phyloP scores from a whole-genome alignment of 2,329 filamentous ascomycete genomes.

The Hypomyces perniciosus region DNA sequence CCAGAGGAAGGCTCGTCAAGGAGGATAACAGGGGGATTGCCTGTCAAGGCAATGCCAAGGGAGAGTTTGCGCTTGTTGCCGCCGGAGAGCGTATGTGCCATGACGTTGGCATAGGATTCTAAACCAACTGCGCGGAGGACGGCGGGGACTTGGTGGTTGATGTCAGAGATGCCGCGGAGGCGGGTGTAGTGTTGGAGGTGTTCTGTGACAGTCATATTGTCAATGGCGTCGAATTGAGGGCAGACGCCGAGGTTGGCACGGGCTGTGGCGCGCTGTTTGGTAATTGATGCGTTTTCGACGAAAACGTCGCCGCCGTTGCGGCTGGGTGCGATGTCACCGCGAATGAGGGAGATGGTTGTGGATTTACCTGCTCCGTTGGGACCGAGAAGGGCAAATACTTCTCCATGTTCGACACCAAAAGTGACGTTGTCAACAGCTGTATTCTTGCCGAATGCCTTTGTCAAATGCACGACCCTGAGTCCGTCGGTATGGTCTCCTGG shows the following conservation, averaged over 20 bases:
- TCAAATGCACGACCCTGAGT: conserved; percentile 61
- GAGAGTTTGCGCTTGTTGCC: conserved; percentile 73
- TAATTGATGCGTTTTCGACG: conserved; percentile 61
- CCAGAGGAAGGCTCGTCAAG: conserved; percentile 70
- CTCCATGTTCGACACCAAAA: conserved; percentile 60
- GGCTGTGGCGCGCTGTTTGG: conserved; percentile 55
- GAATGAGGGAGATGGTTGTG: conserved; percentile 64
- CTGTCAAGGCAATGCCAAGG: conserved; percentile 68
- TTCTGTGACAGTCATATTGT: conserved; percentile 67
- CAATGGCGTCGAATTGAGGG: conserved; percentile 67
- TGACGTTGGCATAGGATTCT: conserved; percentile 51
- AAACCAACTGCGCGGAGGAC: conserved; percentile 64
- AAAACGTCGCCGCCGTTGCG: conserved; percentile 54
- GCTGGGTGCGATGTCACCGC: conserved; percentile 63
- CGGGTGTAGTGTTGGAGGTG: conserved; percentile 69
- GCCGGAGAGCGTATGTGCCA: conserved; percentile 63
- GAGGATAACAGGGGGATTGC: conserved; percentile 65
- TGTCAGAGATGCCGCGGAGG: conserved; percentile 58
- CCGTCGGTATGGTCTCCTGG: conserved; percentile 30
- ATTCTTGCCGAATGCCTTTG: conserved; percentile 59
- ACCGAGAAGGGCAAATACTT: conserved; percentile 70
- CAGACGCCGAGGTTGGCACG: conserved; percentile 63
- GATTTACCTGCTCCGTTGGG: conserved; percentile 75
- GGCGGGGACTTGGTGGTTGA: conserved; percentile 55
- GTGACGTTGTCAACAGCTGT: conserved; percentile 65